Conservation (phyloP, 306 rosid genomes). For the Cucumis sativus region Cucumber_9930_V3 NC_026661.2:2136501-2137000, state of each 20-base stretch:
- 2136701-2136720: slow-evolving; percentile 37
- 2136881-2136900: no score
- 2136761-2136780: no score
- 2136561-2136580: slow-evolving; percentile 30
- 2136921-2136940: no score
- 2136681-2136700: slow-evolving; percentile 23
- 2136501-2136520: slow-evolving; percentile 23
- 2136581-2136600: slow-evolving; percentile 27
- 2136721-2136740: slow-evolving; percentile 56
- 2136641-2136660: slow-evolving; percentile 80
- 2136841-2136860: no score
- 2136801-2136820: no score
- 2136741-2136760: slow-evolving; percentile 25
- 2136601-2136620: slow-evolving; percentile 42
- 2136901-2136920: no score
- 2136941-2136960: no score
- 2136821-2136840: no score
- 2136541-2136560: slow-evolving; percentile 79
- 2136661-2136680: slow-evolving; percentile 51
- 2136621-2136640: slow-evolving; percentile 59
- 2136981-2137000: no score
- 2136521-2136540: slow-evolving; percentile 41
- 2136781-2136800: no score
- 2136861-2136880: no score
- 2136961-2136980: no score